Evolutionary conservation across 768 basidiomycete genomes (phyloP), one percentile per base, ranked within the genome.

Genomic region (Lactarius deliciosus): DNA sequence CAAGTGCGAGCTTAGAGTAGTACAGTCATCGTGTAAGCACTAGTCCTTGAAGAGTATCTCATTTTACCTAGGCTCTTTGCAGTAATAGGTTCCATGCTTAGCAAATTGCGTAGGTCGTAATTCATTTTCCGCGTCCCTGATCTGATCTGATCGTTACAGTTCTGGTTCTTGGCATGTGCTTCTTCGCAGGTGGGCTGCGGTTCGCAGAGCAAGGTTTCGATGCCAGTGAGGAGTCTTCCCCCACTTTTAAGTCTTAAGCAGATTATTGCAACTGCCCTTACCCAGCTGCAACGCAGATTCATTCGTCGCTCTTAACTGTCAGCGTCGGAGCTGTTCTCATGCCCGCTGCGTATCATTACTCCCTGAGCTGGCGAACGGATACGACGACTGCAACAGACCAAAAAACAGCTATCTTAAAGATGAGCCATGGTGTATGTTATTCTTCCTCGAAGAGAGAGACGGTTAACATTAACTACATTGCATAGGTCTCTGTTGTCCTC

Each of bases 61-160:
- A n/a, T 50, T 58, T 70, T 11, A 71, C 65, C 43, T 18, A 36
- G 70, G 18, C 13, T 47, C n/a, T 22, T 3, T 57, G 13, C 68
- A 92, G 90, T 94, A 63, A 82, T 95, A 64, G 93, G 93, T 1
- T 87, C 89, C 1, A 92, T 95, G 75, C 77, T 95, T 18, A 90
- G 88, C 72, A 94, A 92, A 76, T 79, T 91, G 63, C 75, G 85
- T 86, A 69, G 40, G 85, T 75, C 3, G 18, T 56, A 22, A 20
- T 18, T 16, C 38, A 66, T 71, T 64, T 58, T 43, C 38, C 11
- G 30, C 62, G 55, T 64, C 64, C 47, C 43, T 45, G 60, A 32
- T 41, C 61, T 67, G 64, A 60, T 58, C 47, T 66, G 64, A 60
- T 58, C 47, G 22, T 22, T 43, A 25, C 54, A 92, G 91, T 95